These are phyloP conservation scores for Lathyrus oleraceus DNA, from an alignment of 306 rosid species.

Conservation along the genomic window DNA sequence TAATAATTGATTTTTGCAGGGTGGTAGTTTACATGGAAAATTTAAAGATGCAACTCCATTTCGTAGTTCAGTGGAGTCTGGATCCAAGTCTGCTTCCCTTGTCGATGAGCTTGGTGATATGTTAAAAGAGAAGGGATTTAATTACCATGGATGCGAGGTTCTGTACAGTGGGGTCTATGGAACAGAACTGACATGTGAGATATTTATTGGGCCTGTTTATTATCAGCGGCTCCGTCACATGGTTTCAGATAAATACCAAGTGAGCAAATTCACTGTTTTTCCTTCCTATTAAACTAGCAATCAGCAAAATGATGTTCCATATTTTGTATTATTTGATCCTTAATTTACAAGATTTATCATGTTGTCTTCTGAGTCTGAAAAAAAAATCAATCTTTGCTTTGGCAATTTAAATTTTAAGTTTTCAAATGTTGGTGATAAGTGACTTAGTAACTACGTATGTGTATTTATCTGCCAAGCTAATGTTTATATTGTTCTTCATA, in stretches of 20 bases:
- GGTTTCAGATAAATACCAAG: slow-evolving; percentile 99
- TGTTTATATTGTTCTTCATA: neutral
- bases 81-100: slow-evolving; percentile 53
- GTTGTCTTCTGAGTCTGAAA: slow-evolving; percentile 1
- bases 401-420: neutral
- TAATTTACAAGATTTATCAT: neutral
- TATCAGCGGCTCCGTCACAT: slow-evolving; percentile 94
- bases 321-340: neutral
- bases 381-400: neutral
- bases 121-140: slow-evolving; percentile 79
- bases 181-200: slow-evolving; percentile 81
- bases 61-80: slow-evolving; percentile 51
- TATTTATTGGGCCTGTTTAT: slow-evolving; percentile 94
- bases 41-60: slow-evolving; percentile 88
- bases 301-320: neutral
- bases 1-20: slow-evolving; percentile 52
- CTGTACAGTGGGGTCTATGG: slow-evolving; percentile 95
- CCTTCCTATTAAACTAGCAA: slow-evolving; percentile 6
- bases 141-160: slow-evolving; percentile 88
- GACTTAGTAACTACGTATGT: neutral
- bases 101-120: slow-evolving; percentile 83
- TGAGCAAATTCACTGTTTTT: slow-evolving; percentile 26
- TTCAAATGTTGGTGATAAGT: neutral
- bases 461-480: neutral
- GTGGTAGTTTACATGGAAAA: slow-evolving; percentile 81